These are phyloP conservation scores for Crotalaria pallida DNA, from an alignment of 306 rosid genomes.

Conservation along the genomic window DNA sequence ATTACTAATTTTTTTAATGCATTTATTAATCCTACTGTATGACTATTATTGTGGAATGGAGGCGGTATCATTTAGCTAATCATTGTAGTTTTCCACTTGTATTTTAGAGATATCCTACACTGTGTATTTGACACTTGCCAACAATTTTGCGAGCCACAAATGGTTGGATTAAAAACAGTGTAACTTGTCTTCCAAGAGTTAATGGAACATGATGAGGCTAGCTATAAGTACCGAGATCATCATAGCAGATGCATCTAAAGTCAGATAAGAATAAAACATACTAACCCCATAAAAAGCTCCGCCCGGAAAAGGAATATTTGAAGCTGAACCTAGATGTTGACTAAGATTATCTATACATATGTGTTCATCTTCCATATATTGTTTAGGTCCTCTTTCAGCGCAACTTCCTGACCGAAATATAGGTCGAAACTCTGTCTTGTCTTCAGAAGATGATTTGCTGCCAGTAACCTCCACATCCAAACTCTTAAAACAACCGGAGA, in stretches of 20 bases:
- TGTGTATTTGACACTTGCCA: too few species aligned
- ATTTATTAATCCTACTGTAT: too few species aligned
- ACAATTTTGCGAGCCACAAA: neutral
- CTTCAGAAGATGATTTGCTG: slow-evolving; percentile 47
- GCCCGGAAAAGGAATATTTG: slow-evolving; percentile 39
- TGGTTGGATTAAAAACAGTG: neutral
- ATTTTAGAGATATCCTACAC: too few species aligned
- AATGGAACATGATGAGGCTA: neutral
- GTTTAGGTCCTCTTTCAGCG: slow-evolving; percentile 82
- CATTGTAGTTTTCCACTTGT: too few species aligned
- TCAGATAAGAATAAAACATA: slow-evolving; percentile 8
- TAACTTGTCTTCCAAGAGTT: neutral
- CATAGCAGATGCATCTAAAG: neutral
- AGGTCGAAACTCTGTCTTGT: slow-evolving; percentile 49
- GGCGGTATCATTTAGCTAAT: too few species aligned
- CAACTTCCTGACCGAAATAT: slow-evolving; percentile 80
- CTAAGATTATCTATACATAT: slow-evolving; percentile 62
- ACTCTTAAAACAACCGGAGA: slow-evolving; percentile 29
- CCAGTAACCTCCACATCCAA: slow-evolving; percentile 44
- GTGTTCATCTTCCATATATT: slow-evolving; percentile 83
- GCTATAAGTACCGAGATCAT: neutral
- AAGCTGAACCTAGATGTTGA: slow-evolving; percentile 44
- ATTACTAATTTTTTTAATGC: too few species aligned
- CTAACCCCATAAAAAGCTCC: slow-evolving; percentile 83
- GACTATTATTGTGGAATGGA: too few species aligned